Conservation (phyloP, 768 basidiomycete genomes). For the Kwoniella sp. region DNA sequence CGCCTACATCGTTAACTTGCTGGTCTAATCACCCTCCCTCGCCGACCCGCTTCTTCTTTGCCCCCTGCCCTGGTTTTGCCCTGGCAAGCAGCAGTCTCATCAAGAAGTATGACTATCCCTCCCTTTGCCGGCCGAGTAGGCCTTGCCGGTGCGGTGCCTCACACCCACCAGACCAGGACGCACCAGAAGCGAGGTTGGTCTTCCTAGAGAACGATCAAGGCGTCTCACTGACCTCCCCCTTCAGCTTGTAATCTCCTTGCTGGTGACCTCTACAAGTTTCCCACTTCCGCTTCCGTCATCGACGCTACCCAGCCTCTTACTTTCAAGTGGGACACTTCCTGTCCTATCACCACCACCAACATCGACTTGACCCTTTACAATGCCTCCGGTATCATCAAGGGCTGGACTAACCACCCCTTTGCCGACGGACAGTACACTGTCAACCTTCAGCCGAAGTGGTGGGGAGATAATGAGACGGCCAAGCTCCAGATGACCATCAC, state of each 20-base stretch:
- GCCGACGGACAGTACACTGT: conserved; percentile 36
- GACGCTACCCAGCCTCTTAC: conserved; percentile 43
- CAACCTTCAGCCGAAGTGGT: conserved; percentile 49
- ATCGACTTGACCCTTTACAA: conserved; percentile 51
- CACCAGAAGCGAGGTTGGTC: conserved; percentile 18
- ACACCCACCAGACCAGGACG: conserved; percentile 1
- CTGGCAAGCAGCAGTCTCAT: too few relatives aligned
- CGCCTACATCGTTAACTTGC: too few relatives aligned
- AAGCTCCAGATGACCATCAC: conserved; percentile 47
- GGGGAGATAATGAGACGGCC: conserved; percentile 47
- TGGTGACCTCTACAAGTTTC: conserved; percentile 49
- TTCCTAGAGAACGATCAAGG: too few relatives aligned
- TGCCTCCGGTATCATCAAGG: conserved; percentile 41
- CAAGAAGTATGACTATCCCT: too few relatives aligned
- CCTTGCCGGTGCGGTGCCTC: conserved; percentile 26
- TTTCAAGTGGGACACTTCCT: conserved; percentile 50
- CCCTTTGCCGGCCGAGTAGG: conserved; percentile 30
- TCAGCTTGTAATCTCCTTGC: conserved; percentile 41
- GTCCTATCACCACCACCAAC: conserved; percentile 32
- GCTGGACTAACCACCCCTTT: conserved; percentile 39
- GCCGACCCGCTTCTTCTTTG: too few relatives aligned
- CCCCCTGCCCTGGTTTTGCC: too few relatives aligned
- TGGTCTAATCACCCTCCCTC: too few relatives aligned
- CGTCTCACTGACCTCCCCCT: neutral
- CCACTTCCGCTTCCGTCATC: conserved; percentile 33